A percentile compares a stretch with the other conserved stretches of the same genome.
Conservation (phyloP, 106 monocot species). For the Allium sativum region DNA sequence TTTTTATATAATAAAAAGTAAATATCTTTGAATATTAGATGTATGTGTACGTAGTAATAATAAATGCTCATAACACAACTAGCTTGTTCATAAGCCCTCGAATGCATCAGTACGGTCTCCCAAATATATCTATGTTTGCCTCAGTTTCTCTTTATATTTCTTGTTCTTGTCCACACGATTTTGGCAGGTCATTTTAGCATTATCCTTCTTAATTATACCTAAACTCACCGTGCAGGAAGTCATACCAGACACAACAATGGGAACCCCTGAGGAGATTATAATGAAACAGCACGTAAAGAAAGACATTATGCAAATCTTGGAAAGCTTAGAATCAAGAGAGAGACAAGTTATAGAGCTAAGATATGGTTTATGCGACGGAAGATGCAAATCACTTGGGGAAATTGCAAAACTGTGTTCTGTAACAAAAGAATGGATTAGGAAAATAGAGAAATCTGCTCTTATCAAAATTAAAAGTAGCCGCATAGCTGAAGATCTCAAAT, state of each 20-base stretch:
- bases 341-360: constrained; percentile 43
- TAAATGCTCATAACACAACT: no score
- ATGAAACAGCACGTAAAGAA: constrained; percentile 32
- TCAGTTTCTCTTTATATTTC: no score
- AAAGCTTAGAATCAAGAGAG: constrained; percentile 41
- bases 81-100: no score
- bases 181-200: no score
- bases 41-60: no score
- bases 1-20: no score
- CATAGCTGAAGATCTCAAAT: constrained; percentile 16
- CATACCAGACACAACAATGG: constrained; percentile 37
- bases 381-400: constrained; percentile 50
- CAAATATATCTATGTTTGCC: no score
- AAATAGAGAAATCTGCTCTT: constrained; percentile 51
- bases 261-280: constrained; percentile 27
- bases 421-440: constrained; percentile 76
- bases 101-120: no score
- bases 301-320: constrained; percentile 32
- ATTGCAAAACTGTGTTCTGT: constrained; percentile 40
- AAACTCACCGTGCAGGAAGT: constrained; percentile 36
- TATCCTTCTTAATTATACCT: no score
- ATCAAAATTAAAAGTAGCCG: constrained; percentile 39
- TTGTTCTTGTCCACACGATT: no score
- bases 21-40: no score
- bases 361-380: constrained; percentile 65